Evolutionary conservation across 495 filamentous ascomycete genomes (phyloP).

Genomic region (Penicillium malachiteum): DNA sequence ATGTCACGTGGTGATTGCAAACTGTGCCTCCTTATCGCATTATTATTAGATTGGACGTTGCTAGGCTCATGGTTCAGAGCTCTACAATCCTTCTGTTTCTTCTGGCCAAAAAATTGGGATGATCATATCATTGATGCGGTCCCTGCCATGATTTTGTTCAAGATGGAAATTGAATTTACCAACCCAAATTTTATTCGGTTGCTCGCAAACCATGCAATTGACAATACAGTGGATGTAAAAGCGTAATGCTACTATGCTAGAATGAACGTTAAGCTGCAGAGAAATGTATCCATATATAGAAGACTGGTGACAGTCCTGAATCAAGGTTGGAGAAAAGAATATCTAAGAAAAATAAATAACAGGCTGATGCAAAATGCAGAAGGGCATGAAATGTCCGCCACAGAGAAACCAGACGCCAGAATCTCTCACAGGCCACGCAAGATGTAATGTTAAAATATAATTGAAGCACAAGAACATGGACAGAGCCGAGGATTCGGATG

Average conservation of each 20-base stretch:
- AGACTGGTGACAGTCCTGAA: constrained; percentile 3
- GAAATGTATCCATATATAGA: background rate
- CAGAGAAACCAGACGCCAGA: constrained; percentile 1
- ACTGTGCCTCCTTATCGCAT: too few relatives aligned
- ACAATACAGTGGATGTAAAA: too few relatives aligned
- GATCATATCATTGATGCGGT: too few relatives aligned
- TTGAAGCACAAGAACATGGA: background rate
- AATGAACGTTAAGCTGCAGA: too few relatives aligned
- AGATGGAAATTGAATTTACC: too few relatives aligned
- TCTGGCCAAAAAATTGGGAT: too few relatives aligned
- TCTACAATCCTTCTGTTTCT: background rate
- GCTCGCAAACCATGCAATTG: too few relatives aligned
- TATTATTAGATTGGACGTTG: too few relatives aligned
- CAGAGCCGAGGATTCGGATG: background rate
- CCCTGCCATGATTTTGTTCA: too few relatives aligned
- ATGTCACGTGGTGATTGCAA: constrained; percentile 33
- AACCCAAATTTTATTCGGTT: too few relatives aligned
- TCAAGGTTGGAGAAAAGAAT: background rate
- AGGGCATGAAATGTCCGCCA: background rate
- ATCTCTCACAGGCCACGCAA: background rate
- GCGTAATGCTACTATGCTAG: too few relatives aligned
- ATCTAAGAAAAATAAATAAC: constrained; percentile 14
- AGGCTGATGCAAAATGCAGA: constrained; percentile 21
- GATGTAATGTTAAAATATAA: background rate
- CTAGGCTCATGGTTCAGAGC: constrained; percentile 12